phyloP scores from a whole-genome alignment of 2,329 filamentous ascomycete species.

The Trichophyton verrucosum region DNA sequence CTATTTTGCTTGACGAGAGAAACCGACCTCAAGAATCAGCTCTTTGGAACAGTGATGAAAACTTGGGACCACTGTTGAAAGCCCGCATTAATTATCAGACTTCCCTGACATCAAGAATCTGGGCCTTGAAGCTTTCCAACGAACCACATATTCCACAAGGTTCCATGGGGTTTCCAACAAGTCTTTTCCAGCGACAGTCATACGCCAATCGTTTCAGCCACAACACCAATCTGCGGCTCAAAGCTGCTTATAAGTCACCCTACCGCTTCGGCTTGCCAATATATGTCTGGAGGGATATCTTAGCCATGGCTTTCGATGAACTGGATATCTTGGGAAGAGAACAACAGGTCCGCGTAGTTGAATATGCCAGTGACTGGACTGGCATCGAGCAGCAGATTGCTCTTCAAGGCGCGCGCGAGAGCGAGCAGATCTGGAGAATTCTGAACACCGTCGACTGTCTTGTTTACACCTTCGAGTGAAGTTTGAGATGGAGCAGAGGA shows the following conservation, averaged over 20 bases:
- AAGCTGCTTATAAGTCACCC: constrained; percentile 10
- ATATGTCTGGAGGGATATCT: constrained; percentile 22
- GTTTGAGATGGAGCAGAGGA: not conserved
- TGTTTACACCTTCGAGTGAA: constrained; percentile 15
- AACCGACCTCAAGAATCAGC: constrained; percentile 11
- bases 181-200: not conserved
- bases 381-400: constrained; percentile 20
- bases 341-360: constrained; percentile 21
- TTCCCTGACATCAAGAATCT: not conserved
- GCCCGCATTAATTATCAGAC: not conserved
- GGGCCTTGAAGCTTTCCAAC: not conserved
- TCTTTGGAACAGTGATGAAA: not conserved
- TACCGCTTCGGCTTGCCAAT: constrained; percentile 21
- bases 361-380: constrained; percentile 24
- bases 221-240: not conserved
- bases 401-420: constrained; percentile 19
- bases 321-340: constrained; percentile 18
- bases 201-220: not conserved
- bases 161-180: not conserved
- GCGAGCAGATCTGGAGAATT: constrained; percentile 27
- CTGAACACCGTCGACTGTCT: constrained; percentile 24
- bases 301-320: constrained; percentile 19
- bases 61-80: not conserved
- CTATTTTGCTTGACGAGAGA: constrained; percentile 22
- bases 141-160: constrained; percentile 3